These are phyloP conservation scores for Talaromyces atroroseus DNA, from an alignment of 2,329 filamentous ascomycete genomes.

Conservation along the genomic window DNA sequence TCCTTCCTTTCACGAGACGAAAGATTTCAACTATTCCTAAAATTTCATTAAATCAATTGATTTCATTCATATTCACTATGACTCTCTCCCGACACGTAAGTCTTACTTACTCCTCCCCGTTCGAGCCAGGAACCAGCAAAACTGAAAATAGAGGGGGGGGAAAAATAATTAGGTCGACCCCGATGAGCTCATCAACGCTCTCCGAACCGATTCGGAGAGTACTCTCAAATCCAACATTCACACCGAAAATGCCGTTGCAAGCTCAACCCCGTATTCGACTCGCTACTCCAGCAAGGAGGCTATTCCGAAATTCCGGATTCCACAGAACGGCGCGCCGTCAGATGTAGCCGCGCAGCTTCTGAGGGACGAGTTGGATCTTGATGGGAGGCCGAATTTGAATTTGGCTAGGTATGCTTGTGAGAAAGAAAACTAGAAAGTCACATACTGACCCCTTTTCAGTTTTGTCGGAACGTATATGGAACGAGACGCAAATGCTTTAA, in stretches of 20 bases:
- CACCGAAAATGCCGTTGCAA: slow-evolving; percentile 21
- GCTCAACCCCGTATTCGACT: slow-evolving; percentile 28
- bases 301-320: slow-evolving; percentile 30
- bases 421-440: background rate
- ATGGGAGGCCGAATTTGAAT: slow-evolving; percentile 63
- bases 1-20: background rate
- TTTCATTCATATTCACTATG: background rate
- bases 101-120: no score
- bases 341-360: slow-evolving; percentile 63
- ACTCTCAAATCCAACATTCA: slow-evolving; percentile 23
- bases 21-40: no score
- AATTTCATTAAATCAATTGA: background rate
- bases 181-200: slow-evolving; percentile 22
- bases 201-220: slow-evolving; percentile 20
- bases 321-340: slow-evolving; percentile 23
- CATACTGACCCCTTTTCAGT: slow-evolving; percentile 26
- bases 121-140: background rate
- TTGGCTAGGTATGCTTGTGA: slow-evolving; percentile 46
- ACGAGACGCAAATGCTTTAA: slow-evolving; percentile 57
- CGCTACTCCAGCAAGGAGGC: slow-evolving; percentile 28
- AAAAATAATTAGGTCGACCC: slow-evolving; percentile 22
- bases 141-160: background rate
- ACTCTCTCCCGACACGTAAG: slow-evolving; percentile 7
- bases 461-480: slow-evolving; percentile 72
- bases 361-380: slow-evolving; percentile 58